Base-by-base conservation (phyloP, 1,284 basidiomycete genomes). In the Papiliotrema nemorosa region DNA sequence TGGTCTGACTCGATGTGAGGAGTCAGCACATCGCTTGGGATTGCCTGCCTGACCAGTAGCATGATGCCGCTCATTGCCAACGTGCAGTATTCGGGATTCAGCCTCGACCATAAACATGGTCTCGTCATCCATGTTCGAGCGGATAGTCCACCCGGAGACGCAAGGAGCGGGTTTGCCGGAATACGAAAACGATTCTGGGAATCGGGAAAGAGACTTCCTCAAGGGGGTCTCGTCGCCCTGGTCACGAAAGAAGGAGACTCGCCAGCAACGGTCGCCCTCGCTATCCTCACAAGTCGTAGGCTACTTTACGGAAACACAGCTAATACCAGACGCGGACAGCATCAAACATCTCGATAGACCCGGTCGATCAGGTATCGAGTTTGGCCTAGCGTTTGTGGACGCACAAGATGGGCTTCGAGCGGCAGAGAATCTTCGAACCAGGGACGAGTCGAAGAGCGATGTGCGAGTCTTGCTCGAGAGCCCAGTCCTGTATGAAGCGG, bases 31-130 rank as follows among this genome's bases (percentile, higher is more conserved):
- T n/a, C n/a, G n/a, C n/a, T n/a, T n/a, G n/a, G n/a, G n/a, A n/a
- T n/a, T n/a, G n/a, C n/a, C 9, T 21, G 5, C 3, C 24, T 33
- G n/a, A n/a, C 26, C 3, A n/a, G n/a, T 73, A 1, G 64, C 80
- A 26, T 77, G 81, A 66, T 84, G 81, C 76, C 82, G 34, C 70
- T 84, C 1, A 83, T 84, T 60, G 79, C 82, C 27, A 72, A 76
- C 42, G 72, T 80, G 25, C 47, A 65, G 4, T 81, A 82, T 55
- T 44, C 49, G 2, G 71, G 75, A 0, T 48, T 82, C 35, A 59
- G 71, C 20, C 73, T 81, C 2, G 78, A 81, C 44, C 44, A 44
- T 16, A 64, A 75, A 25, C 72, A 77, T n/a, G 82, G 80, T 0
- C 62, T 84, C 6, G 77, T 79, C 1, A 72, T 78, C 7, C 67